A percentile compares a stretch with the other conserved stretches of the same genome.
Conservation (phyloP, 352 stramenopile genomes). For the Phytopythium oedochilum region DNA sequence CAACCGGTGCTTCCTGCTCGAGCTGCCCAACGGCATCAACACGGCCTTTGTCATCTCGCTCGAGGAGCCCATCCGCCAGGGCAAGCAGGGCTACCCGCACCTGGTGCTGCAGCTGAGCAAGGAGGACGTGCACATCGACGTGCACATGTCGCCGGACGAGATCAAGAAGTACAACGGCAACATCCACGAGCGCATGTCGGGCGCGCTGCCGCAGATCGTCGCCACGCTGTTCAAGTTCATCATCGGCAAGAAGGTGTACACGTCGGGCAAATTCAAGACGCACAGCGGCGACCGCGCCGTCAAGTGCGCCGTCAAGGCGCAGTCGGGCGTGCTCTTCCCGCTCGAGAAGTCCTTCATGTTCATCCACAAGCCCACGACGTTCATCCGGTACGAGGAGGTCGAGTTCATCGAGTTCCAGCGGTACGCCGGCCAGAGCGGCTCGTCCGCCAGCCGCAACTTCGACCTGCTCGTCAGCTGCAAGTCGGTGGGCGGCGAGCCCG, state of each 20-base stretch:
- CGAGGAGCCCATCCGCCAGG: conserved; percentile 98
- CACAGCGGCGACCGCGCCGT: conserved; percentile 84
- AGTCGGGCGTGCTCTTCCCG: conserved; percentile 96
- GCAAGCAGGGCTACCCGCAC: conserved; percentile 98
- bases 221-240: conserved; percentile 98
- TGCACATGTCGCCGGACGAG: conserved; percentile 97
- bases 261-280: conserved; percentile 88
- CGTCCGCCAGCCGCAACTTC: conserved; percentile 93
- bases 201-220: conserved; percentile 96
- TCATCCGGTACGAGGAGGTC: conserved; percentile 99
- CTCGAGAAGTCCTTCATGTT: conserved; percentile 99
- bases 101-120: conserved; percentile 95
- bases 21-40: conserved; percentile 96
- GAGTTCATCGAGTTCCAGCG: conserved; percentile 98
- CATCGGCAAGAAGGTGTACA: conserved; percentile 97
- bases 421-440: conserved; percentile 89
- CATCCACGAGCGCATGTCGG: conserved; percentile 95
- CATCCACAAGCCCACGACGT: conserved; percentile 98
- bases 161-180: conserved; percentile 97
- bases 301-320: conserved; percentile 92
- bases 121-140: conserved; percentile 81
- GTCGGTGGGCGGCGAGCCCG: conserved; percentile 73
- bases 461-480: conserved; percentile 93
- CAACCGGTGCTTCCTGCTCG: conserved; percentile 97
- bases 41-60: conserved; percentile 99